Percentiles rank a stretch among this genome's conserved stretches.
Evolutionary conservation across 2,329 filamentous ascomycete species (phyloP).

Genomic region (Fusarium sororula): DNA sequence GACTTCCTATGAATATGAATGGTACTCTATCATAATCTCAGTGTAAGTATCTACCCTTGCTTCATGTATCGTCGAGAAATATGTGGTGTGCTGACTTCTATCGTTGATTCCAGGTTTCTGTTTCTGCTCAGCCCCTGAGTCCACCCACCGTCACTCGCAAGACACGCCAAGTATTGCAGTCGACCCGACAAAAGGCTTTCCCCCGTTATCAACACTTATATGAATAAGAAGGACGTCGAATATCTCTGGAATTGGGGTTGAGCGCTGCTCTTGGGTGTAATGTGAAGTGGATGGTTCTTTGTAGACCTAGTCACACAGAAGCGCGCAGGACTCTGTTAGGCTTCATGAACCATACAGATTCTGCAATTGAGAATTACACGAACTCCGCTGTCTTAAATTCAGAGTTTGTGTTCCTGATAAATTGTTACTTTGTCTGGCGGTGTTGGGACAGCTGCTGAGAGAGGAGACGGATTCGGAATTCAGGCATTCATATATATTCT

Average conservation of each 20-base stretch:
- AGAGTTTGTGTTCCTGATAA: accelerated
- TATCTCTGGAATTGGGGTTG: not conserved
- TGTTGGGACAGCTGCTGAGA: not conserved
- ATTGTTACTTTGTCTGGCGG: not conserved
- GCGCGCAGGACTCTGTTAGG: not conserved
- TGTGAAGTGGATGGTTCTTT: not conserved
- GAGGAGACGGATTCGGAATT: not conserved
- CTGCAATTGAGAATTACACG: accelerated
- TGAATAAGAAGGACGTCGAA: no score
- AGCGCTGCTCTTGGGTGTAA: not conserved
- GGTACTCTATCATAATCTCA: not conserved
- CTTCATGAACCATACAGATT: not conserved
- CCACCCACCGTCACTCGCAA: not conserved
- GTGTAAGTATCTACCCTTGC: accelerated
- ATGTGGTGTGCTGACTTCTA: not conserved
- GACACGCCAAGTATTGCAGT: not conserved
- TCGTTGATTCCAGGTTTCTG: not conserved
- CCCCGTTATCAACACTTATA: accelerated
- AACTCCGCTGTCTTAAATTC: not conserved
- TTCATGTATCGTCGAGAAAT: accelerated
- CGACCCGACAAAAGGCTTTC: not conserved
- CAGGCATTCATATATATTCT: not conserved
- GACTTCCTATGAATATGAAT: not conserved
- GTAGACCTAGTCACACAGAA: not conserved
- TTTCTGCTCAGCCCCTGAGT: not conserved